phyloP scores from a whole-genome alignment of 257 asterid species.

The Solanum ossicruentum region DNA sequence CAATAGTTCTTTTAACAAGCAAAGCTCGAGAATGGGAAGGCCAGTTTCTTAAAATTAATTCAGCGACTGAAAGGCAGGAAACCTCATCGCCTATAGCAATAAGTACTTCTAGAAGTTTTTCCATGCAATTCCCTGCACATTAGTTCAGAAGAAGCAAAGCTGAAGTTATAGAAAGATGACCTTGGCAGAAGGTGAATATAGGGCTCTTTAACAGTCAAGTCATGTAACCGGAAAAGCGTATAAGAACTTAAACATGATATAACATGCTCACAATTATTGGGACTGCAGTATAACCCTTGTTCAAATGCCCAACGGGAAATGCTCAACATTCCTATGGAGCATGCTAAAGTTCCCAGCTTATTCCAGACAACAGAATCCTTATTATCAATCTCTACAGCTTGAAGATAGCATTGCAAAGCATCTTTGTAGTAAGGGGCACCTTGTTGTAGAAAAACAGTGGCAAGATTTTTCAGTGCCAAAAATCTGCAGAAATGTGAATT shows the following conservation, averaged over 20 bases:
- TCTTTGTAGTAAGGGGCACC: slow-evolving; percentile 59
- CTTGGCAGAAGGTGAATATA: not conserved
- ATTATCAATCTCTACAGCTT: slow-evolving; percentile 90
- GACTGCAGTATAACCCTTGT: slow-evolving; percentile 93
- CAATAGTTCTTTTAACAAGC: slow-evolving; percentile 72
- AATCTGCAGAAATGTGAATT: slow-evolving; percentile 48
- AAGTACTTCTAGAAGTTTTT: slow-evolving; percentile 92
- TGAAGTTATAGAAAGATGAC: not conserved
- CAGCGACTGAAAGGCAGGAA: slow-evolving; percentile 83
- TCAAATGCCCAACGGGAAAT: slow-evolving; percentile 99
- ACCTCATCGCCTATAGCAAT: slow-evolving; percentile 98
- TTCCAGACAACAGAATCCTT: slow-evolving; percentile 94
- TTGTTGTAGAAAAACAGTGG: slow-evolving; percentile 65
- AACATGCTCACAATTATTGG: slow-evolving; percentile 74
- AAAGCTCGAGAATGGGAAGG: slow-evolving; percentile 98
- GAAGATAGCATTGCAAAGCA: slow-evolving; percentile 90
- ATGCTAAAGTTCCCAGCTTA: slow-evolving; percentile 86
- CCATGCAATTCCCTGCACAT: slow-evolving; percentile 97
- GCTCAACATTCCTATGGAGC: slow-evolving; percentile 92
- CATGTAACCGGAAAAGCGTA: not conserved
- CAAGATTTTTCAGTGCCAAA: slow-evolving; percentile 90
- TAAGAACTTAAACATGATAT: slow-evolving; percentile 1
- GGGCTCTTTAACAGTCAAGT: not conserved
- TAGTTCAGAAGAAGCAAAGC: not conserved
- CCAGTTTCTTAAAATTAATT: slow-evolving; percentile 81